Conservation (phyloP, 768 basidiomycete genomes). For the Termitomyces bulborhizus region DNA sequence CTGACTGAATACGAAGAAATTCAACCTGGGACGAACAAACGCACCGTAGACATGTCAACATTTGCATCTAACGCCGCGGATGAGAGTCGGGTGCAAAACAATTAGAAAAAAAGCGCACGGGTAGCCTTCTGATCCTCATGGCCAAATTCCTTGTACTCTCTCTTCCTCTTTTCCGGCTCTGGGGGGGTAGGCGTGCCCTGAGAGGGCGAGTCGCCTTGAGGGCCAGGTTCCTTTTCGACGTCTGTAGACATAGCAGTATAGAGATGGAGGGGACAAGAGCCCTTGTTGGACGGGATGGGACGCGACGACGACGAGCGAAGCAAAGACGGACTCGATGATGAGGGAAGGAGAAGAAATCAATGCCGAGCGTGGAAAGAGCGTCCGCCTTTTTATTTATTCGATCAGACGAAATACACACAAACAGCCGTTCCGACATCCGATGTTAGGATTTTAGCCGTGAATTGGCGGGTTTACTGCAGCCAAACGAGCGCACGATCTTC, state of each 20-base stretch:
- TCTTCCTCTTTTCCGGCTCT: conserved; percentile 50
- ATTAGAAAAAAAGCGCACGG: conserved; percentile 40
- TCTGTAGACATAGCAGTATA: conserved; percentile 27
- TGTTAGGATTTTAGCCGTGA: no score
- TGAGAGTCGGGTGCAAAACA: conserved; percentile 11
- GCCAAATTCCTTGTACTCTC: conserved; percentile 85
- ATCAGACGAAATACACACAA: conserved; percentile 18
- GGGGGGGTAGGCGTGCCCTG: conserved; percentile 16
- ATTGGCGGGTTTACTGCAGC: no score
- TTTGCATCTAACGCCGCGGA: conserved; percentile 55
- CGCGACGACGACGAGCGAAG: not conserved
- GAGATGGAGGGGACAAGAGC: conserved; percentile 19
- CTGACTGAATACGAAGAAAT: not conserved
- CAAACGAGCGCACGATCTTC: not conserved
- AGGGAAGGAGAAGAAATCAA: conserved; percentile 17
- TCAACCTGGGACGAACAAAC: not conserved
- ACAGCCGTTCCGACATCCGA: conserved; percentile 10
- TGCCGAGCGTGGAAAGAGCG: conserved; percentile 13
- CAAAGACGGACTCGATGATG: conserved; percentile 12
- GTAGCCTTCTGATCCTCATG: conserved; percentile 65
- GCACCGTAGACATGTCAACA: conserved; percentile 70
- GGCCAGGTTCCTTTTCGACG: conserved; percentile 64
- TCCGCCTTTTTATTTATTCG: conserved; percentile 21
- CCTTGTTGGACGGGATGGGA: conserved; percentile 15
- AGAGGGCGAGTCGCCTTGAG: conserved; percentile 39